Evolutionary conservation across 2,329 filamentous ascomycete species (phyloP).

Genomic region (Xylaria sp.): DNA sequence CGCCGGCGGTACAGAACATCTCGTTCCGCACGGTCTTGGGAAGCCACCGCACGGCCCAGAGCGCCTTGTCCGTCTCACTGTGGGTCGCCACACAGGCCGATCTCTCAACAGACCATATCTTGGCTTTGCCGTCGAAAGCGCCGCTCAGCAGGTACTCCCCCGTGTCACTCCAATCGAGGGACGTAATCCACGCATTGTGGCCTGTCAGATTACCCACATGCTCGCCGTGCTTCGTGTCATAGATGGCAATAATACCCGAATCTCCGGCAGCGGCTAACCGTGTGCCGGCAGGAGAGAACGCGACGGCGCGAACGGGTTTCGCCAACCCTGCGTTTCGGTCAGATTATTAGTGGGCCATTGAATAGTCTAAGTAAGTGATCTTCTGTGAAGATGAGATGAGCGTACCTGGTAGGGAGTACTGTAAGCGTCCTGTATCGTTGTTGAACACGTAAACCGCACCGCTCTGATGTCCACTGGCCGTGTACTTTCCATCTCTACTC

Average conservation of each 20-base stretch:
- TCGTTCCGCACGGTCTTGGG: slow-evolving; percentile 75
- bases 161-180: slow-evolving; percentile 90
- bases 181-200: slow-evolving; percentile 87
- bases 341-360: slow-evolving; percentile 27
- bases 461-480: slow-evolving; percentile 92
- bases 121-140: slow-evolving; percentile 91
- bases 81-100: slow-evolving; percentile 90
- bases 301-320: slow-evolving; percentile 84
- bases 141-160: slow-evolving; percentile 92
- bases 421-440: slow-evolving; percentile 85
- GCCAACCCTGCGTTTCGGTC: slow-evolving; percentile 70
- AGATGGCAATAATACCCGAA: slow-evolving; percentile 86
- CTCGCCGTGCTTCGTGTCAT: slow-evolving; percentile 91
- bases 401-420: slow-evolving; percentile 84
- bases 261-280: slow-evolving; percentile 92
- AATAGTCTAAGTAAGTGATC: background rate
- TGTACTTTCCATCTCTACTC: slow-evolving; percentile 80
- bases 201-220: slow-evolving; percentile 81
- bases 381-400: slow-evolving; percentile 12
- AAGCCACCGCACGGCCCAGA: slow-evolving; percentile 89
- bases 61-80: slow-evolving; percentile 83
- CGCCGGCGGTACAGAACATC: slow-evolving; percentile 82
- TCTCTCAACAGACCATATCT: slow-evolving; percentile 92
- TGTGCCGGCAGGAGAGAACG: slow-evolving; percentile 87
- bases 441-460: slow-evolving; percentile 95